Evolutionary conservation across 768 basidiomycete species (phyloP).

Genomic region (Daedalea quercina): DNA sequence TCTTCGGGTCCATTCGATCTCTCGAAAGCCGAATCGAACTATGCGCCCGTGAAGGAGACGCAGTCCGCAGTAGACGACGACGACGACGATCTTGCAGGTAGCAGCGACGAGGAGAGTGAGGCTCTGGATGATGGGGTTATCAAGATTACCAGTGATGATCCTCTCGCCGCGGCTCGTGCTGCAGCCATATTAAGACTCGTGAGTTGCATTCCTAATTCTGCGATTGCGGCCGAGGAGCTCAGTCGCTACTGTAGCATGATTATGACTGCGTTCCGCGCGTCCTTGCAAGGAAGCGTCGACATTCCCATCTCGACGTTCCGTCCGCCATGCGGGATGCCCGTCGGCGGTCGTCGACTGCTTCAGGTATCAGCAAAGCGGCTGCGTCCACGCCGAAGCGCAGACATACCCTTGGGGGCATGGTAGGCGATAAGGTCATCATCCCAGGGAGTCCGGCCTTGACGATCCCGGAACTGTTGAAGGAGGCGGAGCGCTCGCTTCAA

Average conservation of each 20-base stretch:
- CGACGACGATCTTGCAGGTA: slow-evolving; percentile 15
- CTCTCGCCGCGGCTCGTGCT: slow-evolving; percentile 83
- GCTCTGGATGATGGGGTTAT: slow-evolving; percentile 55
- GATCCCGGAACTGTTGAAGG: slow-evolving; percentile 47
- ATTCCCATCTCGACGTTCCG: slow-evolving; percentile 12
- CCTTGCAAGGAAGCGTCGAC: slow-evolving; percentile 10
- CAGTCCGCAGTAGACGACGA: neutral
- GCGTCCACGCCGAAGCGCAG: slow-evolving; percentile 10
- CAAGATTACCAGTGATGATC: slow-evolving; percentile 80
- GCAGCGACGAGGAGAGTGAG: slow-evolving; percentile 22
- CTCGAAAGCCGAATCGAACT: neutral
- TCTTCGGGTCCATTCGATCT: neutral
- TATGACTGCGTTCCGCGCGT: slow-evolving; percentile 73
- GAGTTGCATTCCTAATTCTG: slow-evolving; percentile 14
- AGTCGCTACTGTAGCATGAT: slow-evolving; percentile 61
- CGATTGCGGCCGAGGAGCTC: too few relatives aligned
- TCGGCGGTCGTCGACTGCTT: slow-evolving; percentile 28
- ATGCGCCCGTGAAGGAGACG: neutral
- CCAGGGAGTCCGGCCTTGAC: slow-evolving; percentile 49
- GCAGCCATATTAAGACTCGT: slow-evolving; percentile 90
- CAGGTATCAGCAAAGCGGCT: slow-evolving; percentile 23
- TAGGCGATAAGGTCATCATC: slow-evolving; percentile 45
- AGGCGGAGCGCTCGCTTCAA: slow-evolving; percentile 35
- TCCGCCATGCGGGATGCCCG: slow-evolving; percentile 20
- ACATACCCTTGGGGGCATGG: slow-evolving; percentile 33